Evolutionary conservation across 2,329 filamentous ascomycete species (phyloP), one percentile per base, ranked within the genome.

Genomic region (Trichoderma afroharzianum): DNA sequence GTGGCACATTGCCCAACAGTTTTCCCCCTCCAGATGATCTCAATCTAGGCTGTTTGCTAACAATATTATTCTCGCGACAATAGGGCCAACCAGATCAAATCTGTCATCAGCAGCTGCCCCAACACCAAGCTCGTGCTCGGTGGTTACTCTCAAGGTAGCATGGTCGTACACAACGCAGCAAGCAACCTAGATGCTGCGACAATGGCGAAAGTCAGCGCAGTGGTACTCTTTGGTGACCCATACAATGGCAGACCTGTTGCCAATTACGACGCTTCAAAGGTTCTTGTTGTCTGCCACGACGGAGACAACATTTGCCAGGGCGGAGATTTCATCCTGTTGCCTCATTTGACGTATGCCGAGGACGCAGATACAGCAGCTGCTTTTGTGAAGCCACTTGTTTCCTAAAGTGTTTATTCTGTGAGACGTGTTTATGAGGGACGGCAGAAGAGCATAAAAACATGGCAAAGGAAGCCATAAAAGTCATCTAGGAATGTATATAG

Each of bases 221-320:
- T 77, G n/a, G 77, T 80, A 21, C 74, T 79, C 70, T 80, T 80
- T 30, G 79, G 79, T 21, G 79, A 80, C 63, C 79, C 76, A 3
- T 71, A 73, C 30, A 70, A 77, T 3, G 72, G 75, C n/a, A 57
- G 69, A 21, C 55, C 76, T 11, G 64, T 79, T 14, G 36, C 72
- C 39, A 77, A 76, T 21, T 72, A 78, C 53, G 75, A 75, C 24
- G 11, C 72, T 14, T 73, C 70, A 11, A 73, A 73, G 30, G 73
- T 77, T 26, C 71, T 74, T 12, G 72, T 76, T 24, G 66, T 78
- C 36, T 79, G 78, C 71, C 77, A 79, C 47, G 47, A 63, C 5
- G 77, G 75, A 7, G 78, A 79, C 71, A 72, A 78, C 62, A 77
- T 80, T 47, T 81, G 80, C 72, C 36, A 75, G 1, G 75, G 75